Evolutionary conservation across 2,329 filamentous ascomycete genomes (phyloP), one percentile per base, ranked within the genome.

Genomic region (Neopestalotiopsis sp.): DNA sequence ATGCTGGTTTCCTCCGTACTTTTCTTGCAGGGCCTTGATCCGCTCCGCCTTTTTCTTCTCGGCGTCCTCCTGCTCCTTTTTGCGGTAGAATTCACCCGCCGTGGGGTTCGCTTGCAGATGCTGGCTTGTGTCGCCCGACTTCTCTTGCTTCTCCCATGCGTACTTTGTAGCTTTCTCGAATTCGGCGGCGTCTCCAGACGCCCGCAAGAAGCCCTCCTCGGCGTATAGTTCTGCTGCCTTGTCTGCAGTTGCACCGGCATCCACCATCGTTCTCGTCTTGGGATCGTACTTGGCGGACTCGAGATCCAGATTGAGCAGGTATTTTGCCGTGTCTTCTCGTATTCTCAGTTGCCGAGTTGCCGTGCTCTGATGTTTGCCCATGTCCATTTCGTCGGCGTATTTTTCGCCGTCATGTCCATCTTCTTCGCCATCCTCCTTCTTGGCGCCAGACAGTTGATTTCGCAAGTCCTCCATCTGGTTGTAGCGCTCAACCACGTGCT

Each of bases 281-380:
- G 96, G 96, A 77, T 99, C 95, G 81, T 99, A 99, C 80, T 97
- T 97, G 1, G 97, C 96, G 1, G 95, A 98, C 76, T 99, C 96
- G 2, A 97, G 87, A 77, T 99, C 96, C 34, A 99, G 88, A 77
- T 98, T 98, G 9, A 98, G 85, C 2, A 99, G 86, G 78, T 99
- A 99, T 77, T 98, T 98, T 28, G 96, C 96, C 0, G 96, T 99
- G 79, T 99, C 96, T 82, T 99, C 96, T 79, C 96, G 89, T 79
- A 99, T 90, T 71, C 96, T 90, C 68, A 99, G 86, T 77, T 98
- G 97, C 69, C 94, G 89, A 1, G 96, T 97, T 6, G 94, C 93
- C 28, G 94, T 98, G 74, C 92, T 92, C 80, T 98, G 94, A 76
- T 97, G 92, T 71, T 95, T 90, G 72, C 95, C 95, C 94, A 99